Evolutionary conservation across 1,139 yeast genomes (phyloP).

Genomic region (Protomyces gravidus): DNA sequence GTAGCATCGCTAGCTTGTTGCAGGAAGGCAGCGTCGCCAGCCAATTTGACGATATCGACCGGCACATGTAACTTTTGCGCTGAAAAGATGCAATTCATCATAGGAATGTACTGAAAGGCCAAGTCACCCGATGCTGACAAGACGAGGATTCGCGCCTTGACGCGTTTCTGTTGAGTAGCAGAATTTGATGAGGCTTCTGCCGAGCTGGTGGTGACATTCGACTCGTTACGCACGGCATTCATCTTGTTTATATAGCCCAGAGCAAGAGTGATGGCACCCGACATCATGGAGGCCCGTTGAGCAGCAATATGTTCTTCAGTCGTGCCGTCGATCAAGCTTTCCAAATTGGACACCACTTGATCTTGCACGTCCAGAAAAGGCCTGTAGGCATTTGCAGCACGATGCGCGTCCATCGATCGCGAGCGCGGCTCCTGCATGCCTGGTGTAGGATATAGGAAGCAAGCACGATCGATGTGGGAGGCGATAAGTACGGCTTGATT

Average conservation of each 20-base stretch:
- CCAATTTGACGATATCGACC: slow-evolving; percentile 83
- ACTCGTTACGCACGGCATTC: neutral
- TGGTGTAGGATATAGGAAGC: slow-evolving; percentile 62
- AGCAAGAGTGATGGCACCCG: slow-evolving; percentile 78
- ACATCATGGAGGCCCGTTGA: slow-evolving; percentile 50
- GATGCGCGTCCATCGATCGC: slow-evolving; percentile 30
- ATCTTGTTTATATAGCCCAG: slow-evolving; percentile 69
- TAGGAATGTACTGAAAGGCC: slow-evolving; percentile 78
- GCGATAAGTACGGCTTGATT: slow-evolving; percentile 81
- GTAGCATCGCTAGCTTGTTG: slow-evolving; percentile 98
- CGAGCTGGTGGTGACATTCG: slow-evolving; percentile 28
- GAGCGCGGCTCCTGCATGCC: slow-evolving; percentile 7
- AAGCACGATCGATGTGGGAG: slow-evolving; percentile 67
- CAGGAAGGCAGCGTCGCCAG: slow-evolving; percentile 70
- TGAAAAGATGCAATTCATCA: slow-evolving; percentile 93
- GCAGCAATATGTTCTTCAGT: slow-evolving; percentile 36
- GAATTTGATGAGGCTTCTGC: slow-evolving; percentile 44
- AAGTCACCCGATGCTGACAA: slow-evolving; percentile 74
- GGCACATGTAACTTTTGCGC: slow-evolving; percentile 90
- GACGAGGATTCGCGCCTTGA: slow-evolving; percentile 53
- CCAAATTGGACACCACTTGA: slow-evolving; percentile 60
- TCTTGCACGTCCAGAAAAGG: slow-evolving; percentile 82
- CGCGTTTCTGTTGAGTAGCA: slow-evolving; percentile 46
- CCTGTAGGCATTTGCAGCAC: slow-evolving; percentile 57
- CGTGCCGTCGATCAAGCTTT: slow-evolving; percentile 46